phyloP scores from a whole-genome alignment of 495 filamentous ascomycete species.

The Penicillium arizonense region DNA sequence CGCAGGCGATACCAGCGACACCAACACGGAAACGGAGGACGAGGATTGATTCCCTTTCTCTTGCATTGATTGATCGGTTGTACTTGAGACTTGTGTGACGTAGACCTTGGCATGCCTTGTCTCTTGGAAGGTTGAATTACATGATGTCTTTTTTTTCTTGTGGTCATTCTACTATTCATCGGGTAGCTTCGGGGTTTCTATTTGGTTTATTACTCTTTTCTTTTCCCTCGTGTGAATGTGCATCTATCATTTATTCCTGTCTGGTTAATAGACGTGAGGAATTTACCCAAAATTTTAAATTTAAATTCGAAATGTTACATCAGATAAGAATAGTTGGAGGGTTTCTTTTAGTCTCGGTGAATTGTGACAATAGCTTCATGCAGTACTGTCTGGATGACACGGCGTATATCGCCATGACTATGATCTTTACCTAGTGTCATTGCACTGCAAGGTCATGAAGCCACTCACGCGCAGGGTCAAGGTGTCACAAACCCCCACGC shows the following conservation, averaged over 20 bases:
- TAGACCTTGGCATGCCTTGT: constrained; percentile 1
- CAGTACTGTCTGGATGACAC: no score
- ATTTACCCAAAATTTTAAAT: not conserved
- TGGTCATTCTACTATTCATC: constrained; percentile 9
- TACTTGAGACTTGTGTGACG: constrained; percentile 20
- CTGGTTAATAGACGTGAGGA: constrained; percentile 17
- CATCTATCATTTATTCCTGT: constrained; percentile 10
- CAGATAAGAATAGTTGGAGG: no score
- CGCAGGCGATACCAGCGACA: constrained; percentile 72
- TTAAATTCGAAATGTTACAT: no score
- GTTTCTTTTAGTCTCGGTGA: no score
- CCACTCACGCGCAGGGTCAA: no score
- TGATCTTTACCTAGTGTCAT: no score
- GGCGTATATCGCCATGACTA: no score
- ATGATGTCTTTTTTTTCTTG: constrained; percentile 5
- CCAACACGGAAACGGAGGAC: constrained; percentile 74
- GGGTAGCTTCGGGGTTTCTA: constrained; percentile 15
- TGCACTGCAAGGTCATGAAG: no score
- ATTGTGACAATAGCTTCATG: no score
- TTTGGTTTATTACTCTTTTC: not conserved
- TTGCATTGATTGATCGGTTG: constrained; percentile 29
- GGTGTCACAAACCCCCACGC: no score
- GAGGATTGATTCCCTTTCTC: constrained; percentile 44
- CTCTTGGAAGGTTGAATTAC: not conserved
- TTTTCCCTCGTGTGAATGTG: constrained; percentile 9